phyloP scores from a whole-genome alignment of 2,329 filamentous ascomycete genomes.

The Aspergillus brasiliensis region DNA sequence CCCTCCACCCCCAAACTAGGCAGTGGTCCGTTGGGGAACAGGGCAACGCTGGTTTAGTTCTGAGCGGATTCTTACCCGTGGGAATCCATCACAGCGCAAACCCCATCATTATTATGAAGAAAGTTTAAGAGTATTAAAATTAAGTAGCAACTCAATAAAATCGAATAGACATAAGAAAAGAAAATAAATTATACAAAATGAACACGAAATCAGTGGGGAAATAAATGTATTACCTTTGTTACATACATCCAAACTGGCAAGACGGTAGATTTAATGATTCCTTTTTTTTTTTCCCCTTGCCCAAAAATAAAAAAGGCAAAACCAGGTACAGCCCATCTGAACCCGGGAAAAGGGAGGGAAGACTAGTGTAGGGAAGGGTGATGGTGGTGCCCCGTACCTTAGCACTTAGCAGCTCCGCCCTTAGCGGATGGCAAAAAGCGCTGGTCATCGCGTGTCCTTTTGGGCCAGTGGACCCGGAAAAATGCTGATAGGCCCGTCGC shows the following conservation, averaged over 20 bases:
- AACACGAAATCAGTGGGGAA: too few species aligned
- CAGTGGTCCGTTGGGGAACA: background rate
- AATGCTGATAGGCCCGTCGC: constrained; percentile 14
- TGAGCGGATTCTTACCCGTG: background rate
- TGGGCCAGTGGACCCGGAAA: constrained; percentile 19
- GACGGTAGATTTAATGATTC: too few species aligned
- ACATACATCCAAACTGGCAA: too few species aligned
- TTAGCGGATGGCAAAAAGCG: constrained; percentile 17
- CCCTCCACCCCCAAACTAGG: background rate
- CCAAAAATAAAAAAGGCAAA: constrained; percentile 1
- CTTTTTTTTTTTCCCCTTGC: background rate
- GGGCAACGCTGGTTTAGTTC: background rate
- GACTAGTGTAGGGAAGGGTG: background rate
- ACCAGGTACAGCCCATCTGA: constrained; percentile 7
- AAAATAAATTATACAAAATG: too few species aligned
- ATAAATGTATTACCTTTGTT: too few species aligned
- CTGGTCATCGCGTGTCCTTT: constrained; percentile 23
- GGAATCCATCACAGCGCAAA: too few species aligned
- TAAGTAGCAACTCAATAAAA: too few species aligned
- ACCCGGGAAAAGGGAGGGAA: too few species aligned
- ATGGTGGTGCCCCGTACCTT: background rate
- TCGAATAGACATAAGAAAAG: too few species aligned
- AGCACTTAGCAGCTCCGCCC: background rate
- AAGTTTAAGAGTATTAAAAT: too few species aligned
- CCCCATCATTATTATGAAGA: too few species aligned